Evolutionary conservation across 192 early-diverging fungal species (phyloP), one percentile per base, ranked within the genome.

Genomic region (Backusella liffmaniae): DNA sequence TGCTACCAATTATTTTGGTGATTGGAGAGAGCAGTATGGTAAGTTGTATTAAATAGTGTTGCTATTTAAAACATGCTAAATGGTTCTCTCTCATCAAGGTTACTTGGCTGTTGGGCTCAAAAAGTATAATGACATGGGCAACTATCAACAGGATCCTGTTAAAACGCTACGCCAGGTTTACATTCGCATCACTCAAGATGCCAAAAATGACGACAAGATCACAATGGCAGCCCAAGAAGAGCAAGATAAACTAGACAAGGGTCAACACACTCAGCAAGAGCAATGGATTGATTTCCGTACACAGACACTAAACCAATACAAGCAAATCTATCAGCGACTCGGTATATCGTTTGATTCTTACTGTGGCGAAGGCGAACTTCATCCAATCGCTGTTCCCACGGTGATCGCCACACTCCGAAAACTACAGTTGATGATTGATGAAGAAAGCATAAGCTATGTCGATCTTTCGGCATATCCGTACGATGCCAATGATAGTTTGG

Each of bases 21-120:
- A 98, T 80, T 98, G 97, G 97, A 96, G 97, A 42, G 98, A 96
- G 79, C 96, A 98, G 82, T 98, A 94, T 83, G 97, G 93, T 87
- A 85, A 76, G 88, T 71, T 23, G 29, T 4, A 46, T 32, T 4
- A 13, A 1, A 32, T 32, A 32, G 3, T n/a, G 6, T 4, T 3
- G 26, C 3, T 3, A 12, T 39, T 39, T 39, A 10, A 39, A 39
- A 3, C 9, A 39, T 3, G 37, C 37, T 39, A 12, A 39, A 12
- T 30, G n/a, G 42, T 26, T 21, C 6, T 10, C 9, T 26, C n/a
- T 12, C 5, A 59, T 23, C 8, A 59, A 32, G 53, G 95, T 70
- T 80, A 96, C 73, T 86, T 97, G 78, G 96, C 96, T 35, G 87
- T 97, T 16, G 96, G 95, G 41, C 96, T 89, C 73, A 84, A 86